Evolutionary conservation across 2,329 filamentous ascomycete species (phyloP).

Genomic region (Ceratocystis papillata): DNA sequence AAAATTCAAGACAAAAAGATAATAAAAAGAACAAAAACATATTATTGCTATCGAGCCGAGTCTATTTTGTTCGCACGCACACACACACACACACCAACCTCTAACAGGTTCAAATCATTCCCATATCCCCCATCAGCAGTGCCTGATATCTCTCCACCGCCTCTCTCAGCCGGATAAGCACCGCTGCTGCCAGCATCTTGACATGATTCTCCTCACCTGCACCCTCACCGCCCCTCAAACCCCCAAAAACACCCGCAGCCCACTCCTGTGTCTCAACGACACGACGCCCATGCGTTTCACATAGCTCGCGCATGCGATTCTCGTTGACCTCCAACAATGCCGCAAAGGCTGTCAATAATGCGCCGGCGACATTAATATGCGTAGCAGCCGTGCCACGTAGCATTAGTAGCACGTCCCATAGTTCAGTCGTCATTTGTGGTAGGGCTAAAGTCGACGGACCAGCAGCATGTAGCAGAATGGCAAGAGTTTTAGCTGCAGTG

Average conservation of each 20-base stretch:
- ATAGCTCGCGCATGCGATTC: slow-evolving; percentile 58
- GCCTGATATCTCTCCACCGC: slow-evolving; percentile 72
- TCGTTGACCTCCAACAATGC: slow-evolving; percentile 74
- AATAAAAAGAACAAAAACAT: not conserved
- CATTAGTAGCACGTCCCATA: slow-evolving; percentile 69
- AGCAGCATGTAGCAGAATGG: slow-evolving; percentile 68
- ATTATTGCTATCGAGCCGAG: not conserved
- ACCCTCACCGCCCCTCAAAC: slow-evolving; percentile 38
- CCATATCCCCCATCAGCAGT: slow-evolving; percentile 58
- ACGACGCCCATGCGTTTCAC: slow-evolving; percentile 61
- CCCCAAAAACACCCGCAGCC: slow-evolving; percentile 66
- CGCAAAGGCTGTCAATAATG: slow-evolving; percentile 67
- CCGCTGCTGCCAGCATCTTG: slow-evolving; percentile 65
- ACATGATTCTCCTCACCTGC: slow-evolving; percentile 64
- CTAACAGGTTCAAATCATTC: not conserved
- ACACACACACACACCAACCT: not conserved
- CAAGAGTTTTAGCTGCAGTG: slow-evolving; percentile 75
- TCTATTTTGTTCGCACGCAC: too few species aligned
- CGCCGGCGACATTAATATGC: slow-evolving; percentile 58
- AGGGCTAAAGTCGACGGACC: slow-evolving; percentile 69
- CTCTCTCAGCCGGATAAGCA: slow-evolving; percentile 67
- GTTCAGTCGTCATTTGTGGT: slow-evolving; percentile 69
- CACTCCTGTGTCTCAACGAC: slow-evolving; percentile 81
- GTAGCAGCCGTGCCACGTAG: slow-evolving; percentile 50
- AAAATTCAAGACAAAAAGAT: not conserved